A percentile compares a stretch with the other conserved stretches of the same genome.
Conservation (phyloP, 495 filamentous ascomycete genomes). For the Xylaria venustula region DNA sequence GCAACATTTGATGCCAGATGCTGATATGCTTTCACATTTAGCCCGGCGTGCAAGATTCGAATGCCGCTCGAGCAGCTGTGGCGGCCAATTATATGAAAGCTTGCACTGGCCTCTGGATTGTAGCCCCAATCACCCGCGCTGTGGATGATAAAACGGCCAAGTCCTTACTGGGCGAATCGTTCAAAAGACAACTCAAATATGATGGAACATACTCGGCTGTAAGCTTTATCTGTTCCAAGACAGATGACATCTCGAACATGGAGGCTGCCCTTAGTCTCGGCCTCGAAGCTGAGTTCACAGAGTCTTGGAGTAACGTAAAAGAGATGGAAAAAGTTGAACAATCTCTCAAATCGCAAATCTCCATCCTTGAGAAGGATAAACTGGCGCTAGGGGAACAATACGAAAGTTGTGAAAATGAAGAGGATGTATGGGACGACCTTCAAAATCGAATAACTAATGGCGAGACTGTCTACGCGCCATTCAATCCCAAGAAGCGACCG, state of each 20-base stretch:
- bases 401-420: conserved; percentile 33
- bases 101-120: conserved; percentile 57
- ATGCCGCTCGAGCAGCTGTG: conserved; percentile 61
- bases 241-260: conserved; percentile 58
- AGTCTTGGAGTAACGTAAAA: conserved; percentile 17
- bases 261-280: conserved; percentile 33
- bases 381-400: conserved; percentile 29
- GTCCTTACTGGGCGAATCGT: conserved; percentile 57
- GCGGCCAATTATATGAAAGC: conserved; percentile 62
- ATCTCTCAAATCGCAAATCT: conserved; percentile 42
- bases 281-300: conserved; percentile 46
- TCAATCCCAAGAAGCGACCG: conserved; percentile 34
- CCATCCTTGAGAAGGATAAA: not conserved
- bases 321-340: conserved; percentile 17
- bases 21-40: conserved; percentile 16
- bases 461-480: conserved; percentile 49
- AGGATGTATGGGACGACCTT: conserved; percentile 47
- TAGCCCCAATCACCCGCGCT: conserved; percentile 63
- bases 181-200: conserved; percentile 64
- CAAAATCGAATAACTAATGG: conserved; percentile 44
- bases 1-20: not conserved
- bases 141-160: conserved; percentile 67
- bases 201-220: conserved; percentile 57
- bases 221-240: conserved; percentile 68
- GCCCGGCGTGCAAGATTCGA: conserved; percentile 64